Evolutionary conservation across 2,329 filamentous ascomycete species (phyloP).

Genomic region (Aspergillus neoniger): DNA sequence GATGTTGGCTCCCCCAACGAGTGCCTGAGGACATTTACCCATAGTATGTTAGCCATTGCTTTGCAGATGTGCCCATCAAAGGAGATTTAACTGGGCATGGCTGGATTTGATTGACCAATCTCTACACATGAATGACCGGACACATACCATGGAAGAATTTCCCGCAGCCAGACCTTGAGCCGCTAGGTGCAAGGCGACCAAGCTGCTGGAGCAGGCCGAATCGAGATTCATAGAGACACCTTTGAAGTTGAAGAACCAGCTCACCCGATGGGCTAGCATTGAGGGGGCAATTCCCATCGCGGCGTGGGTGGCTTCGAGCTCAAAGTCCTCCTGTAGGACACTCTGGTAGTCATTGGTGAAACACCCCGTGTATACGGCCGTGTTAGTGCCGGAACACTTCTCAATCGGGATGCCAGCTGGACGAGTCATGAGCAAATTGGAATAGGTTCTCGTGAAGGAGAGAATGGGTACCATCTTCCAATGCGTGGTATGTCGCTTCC

Average conservation of each 20-base stretch:
- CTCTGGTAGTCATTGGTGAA: neutral
- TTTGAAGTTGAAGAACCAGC: slow-evolving; percentile 3
- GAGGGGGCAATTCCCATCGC: neutral
- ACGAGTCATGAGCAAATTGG: neutral
- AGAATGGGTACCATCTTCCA: neutral
- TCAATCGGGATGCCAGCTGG: neutral
- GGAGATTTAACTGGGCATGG: neutral
- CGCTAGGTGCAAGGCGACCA: neutral
- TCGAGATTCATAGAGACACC: neutral
- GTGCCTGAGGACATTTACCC: neutral
- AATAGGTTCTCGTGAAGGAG: too few species aligned
- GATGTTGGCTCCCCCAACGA: neutral
- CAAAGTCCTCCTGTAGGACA: neutral
- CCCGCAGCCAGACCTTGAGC: neutral
- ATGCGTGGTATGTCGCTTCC: neutral
- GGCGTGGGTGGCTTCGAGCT: neutral
- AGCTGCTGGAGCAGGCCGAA: slow-evolving; percentile 4
- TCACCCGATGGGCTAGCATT: neutral
- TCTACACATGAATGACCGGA: too few species aligned
- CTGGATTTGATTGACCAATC: too few species aligned
- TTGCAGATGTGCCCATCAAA: neutral
- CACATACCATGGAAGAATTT: neutral
- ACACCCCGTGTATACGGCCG: neutral
- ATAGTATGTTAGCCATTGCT: neutral
- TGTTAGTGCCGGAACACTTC: neutral